Evolutionary conservation across 2,329 filamentous ascomycete species (phyloP).

Genomic region (Fusarium nodosum): DNA sequence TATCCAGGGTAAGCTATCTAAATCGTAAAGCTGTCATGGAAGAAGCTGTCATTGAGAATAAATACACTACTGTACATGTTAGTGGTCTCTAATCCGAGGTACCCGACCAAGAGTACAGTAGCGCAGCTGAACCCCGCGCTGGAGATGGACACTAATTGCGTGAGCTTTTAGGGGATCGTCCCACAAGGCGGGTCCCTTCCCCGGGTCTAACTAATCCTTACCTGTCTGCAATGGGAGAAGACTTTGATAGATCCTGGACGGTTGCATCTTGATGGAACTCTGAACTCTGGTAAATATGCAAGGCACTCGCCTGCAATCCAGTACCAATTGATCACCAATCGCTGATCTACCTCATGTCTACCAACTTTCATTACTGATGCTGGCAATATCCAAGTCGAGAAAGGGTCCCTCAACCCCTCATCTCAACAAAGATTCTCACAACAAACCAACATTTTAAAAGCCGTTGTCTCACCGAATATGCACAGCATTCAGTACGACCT

Average conservation of each 20-base stretch:
- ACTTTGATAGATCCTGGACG: background rate
- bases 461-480: slow-evolving; percentile 28
- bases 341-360: background rate
- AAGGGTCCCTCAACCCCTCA: slow-evolving; percentile 5
- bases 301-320: slow-evolving; percentile 6
- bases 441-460: slow-evolving; percentile 6
- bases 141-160: slow-evolving; percentile 12
- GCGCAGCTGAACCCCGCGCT: slow-evolving; percentile 48
- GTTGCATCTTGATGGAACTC: slow-evolving; percentile 3
- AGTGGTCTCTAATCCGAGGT: slow-evolving; percentile 32
- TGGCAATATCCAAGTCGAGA: background rate
- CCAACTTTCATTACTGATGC: background rate
- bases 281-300: slow-evolving; percentile 18
- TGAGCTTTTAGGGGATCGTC: slow-evolving; percentile 27
- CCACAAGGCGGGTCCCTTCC: slow-evolving; percentile 29
- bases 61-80: slow-evolving; percentile 29
- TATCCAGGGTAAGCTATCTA: slow-evolving; percentile 33
- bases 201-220: background rate
- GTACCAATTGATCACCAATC: background rate
- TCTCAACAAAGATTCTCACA: slow-evolving; percentile 4
- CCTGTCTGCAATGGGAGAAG: slow-evolving; percentile 16
- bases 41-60: background rate
- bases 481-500: slow-evolving; percentile 44
- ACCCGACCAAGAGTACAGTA: slow-evolving; percentile 27
- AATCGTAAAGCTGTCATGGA: slow-evolving; percentile 31